Percentiles rank a stretch among this genome's conserved stretches.
phyloP scores from a whole-genome alignment of 2,329 filamentous ascomycete species.

The Sporothrix pallida region DNA sequence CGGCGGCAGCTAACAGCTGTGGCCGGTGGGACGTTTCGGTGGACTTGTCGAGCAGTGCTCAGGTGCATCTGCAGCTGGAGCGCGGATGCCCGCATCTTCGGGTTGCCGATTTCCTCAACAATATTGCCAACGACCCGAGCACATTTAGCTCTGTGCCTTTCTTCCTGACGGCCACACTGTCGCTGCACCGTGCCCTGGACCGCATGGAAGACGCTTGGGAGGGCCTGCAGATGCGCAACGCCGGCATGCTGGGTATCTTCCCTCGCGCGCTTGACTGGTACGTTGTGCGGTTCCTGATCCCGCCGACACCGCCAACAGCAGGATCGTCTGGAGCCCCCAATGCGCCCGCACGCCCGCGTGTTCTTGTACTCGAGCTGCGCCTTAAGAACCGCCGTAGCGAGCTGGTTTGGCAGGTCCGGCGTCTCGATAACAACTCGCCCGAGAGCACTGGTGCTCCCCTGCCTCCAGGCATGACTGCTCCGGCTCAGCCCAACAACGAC shows the following conservation, averaged over 20 bases:
- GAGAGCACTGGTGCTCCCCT: conserved; percentile 7
- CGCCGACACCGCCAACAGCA: conserved; percentile 29
- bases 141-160: conserved; percentile 60
- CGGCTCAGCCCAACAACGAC: conserved; percentile 35
- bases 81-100: conserved; percentile 70
- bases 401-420: conserved; percentile 59
- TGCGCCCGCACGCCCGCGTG: conserved; percentile 41
- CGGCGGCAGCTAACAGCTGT: conserved; percentile 4
- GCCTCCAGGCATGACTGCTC: background rate
- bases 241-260: conserved; percentile 58
- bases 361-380: conserved; percentile 59
- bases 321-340: conserved; percentile 30
- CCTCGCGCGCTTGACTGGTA: conserved; percentile 64
- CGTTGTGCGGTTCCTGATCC: conserved; percentile 60
- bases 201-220: conserved; percentile 64
- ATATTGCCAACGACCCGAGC: conserved; percentile 60
- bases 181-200: conserved; percentile 67
- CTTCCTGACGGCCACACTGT: conserved; percentile 66
- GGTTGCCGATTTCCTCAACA: conserved; percentile 63
- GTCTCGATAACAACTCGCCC: conserved; percentile 41
- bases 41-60: conserved; percentile 58
- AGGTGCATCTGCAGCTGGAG: conserved; percentile 65
- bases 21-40: conserved; percentile 60
- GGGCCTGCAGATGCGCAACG: conserved; percentile 48
- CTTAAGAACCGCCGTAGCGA: conserved; percentile 56